Conservation (phyloP, 345 rosid species). For the Angophora floribunda region DNA sequence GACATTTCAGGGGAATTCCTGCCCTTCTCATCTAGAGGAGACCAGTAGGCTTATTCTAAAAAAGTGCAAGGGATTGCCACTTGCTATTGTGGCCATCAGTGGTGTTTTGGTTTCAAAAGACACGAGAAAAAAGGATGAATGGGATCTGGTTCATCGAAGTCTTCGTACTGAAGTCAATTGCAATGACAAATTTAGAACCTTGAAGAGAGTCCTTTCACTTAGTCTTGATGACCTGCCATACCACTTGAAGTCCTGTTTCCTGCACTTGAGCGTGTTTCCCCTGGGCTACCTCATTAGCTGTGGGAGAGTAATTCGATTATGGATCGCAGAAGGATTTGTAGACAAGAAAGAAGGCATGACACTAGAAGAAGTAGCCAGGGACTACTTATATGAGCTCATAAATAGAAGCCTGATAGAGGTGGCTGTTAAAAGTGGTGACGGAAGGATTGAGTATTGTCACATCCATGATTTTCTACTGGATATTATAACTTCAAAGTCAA, state of each 20-base stretch:
- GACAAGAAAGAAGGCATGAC: slow-evolving; percentile 24
- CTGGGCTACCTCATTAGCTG: slow-evolving; percentile 13
- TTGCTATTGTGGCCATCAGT: slow-evolving; percentile 38
- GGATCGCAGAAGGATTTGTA: slow-evolving; percentile 38
- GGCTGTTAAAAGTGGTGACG: slow-evolving; percentile 6
- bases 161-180: slow-evolving; percentile 20
- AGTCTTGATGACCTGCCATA: slow-evolving; percentile 36
- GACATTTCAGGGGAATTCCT: slow-evolving; percentile 12
- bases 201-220: slow-evolving; percentile 24
- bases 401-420: slow-evolving; percentile 25
- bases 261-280: slow-evolving; percentile 33
- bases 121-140: slow-evolving; percentile 11
- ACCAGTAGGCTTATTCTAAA: slow-evolving; percentile 9
- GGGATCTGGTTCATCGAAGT: slow-evolving; percentile 19
- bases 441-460: slow-evolving; percentile 14
- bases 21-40: slow-evolving; percentile 20
- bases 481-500: slow-evolving; percentile 19
- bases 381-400: slow-evolving; percentile 24
- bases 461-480: slow-evolving; percentile 28
- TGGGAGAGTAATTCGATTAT: slow-evolving; percentile 17
- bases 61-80: slow-evolving; percentile 34
- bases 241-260: slow-evolving; percentile 26
- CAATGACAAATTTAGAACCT: slow-evolving; percentile 9
- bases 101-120: slow-evolving; percentile 28
- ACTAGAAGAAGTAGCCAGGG: slow-evolving; percentile 26